Base-by-base conservation (phyloP, 345 rosid species). In the Heritiera littoralis region DNA sequence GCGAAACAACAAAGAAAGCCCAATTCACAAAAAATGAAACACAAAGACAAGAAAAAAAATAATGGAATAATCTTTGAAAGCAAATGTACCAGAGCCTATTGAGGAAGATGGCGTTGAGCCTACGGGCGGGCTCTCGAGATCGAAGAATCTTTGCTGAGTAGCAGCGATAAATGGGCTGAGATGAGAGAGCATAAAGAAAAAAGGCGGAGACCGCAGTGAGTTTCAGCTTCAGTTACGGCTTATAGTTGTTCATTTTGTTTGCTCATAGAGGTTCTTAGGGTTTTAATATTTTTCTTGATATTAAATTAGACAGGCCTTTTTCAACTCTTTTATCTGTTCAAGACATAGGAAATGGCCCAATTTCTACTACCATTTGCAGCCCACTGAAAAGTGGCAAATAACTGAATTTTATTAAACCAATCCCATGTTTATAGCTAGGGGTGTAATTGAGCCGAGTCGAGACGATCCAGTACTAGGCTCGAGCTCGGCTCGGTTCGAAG, bases 81-180 rank as follows among this genome's bases (percentile, higher is more conserved):
- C 3, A 3, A 30, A 9, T 7, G 55, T 46, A 3, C 78, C 78
- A 46, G 45, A 75, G 56, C 32, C 10, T 72, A 10, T 2, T 23
- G 76, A 72, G 58, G 76, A 72, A 52, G 41, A 75, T 32, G 58
- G 78, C 70, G 51, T 48, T 63, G 6, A 61, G 78, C 78, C 78
- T 61, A 63, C 78, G 78, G 7, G 56, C 56, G 14, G 67, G 78
- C 78, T 61, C 58, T 52, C 58, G 68, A 14, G 78, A 75, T 75
- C 68, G 78, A 75, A 75, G 23, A 61, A 75, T 75, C 41, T 75
- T 75, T 20, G 64, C 71, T 66, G 28, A 40, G 28, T 66, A 5
- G 13, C 63, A 49, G 49, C 63, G 17, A 0, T 35, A 17, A 38
- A 54, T 10, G 63, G 8, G 30, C 10, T 32, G 64, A 35, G 45